phyloP scores from a whole-genome alignment of 768 basidiomycete species.

The Tremella yokohamensis region DNA sequence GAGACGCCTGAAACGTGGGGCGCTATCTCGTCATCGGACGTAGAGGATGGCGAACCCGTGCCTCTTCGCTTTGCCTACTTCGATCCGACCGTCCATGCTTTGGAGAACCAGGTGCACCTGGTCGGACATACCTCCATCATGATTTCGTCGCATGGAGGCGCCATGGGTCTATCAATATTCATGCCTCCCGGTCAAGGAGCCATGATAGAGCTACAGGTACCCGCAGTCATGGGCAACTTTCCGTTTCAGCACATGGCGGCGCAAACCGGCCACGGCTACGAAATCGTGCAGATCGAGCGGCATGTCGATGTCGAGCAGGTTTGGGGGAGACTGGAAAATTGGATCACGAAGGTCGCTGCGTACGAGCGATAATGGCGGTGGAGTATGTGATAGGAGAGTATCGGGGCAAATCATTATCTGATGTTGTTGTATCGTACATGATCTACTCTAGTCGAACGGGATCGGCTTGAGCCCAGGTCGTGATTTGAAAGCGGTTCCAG shows the following conservation, averaged over 20 bases:
- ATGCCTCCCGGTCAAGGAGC: conserved; percentile 37
- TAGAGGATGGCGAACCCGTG: neutral
- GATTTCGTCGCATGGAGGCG: conserved; percentile 44
- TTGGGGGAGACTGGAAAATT: conserved; percentile 21
- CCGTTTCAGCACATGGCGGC: conserved; percentile 48
- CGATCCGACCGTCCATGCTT: conserved; percentile 43
- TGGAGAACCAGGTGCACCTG: conserved; percentile 46
- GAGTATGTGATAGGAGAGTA: neutral
- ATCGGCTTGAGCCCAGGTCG: conserved; percentile 47
- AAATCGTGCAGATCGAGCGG: conserved; percentile 19
- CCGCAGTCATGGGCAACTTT: conserved; percentile 24
- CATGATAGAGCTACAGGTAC: conserved; percentile 39
- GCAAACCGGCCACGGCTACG: conserved; percentile 40
- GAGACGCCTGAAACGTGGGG: conserved; percentile 39
- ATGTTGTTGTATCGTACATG: conserved; percentile 8
- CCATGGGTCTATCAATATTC: conserved; percentile 42
- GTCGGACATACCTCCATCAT: conserved; percentile 43
- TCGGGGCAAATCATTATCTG: neutral
- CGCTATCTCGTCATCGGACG: neutral
- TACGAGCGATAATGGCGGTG: too few relatives aligned
- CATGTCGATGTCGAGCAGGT: conserved; percentile 39
- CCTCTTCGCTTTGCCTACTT: conserved; percentile 40
- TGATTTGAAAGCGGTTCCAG: conserved; percentile 16
- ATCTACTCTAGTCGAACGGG: conserved; percentile 48
- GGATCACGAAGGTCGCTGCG: neutral